Evolutionary conservation across 352 stramenopile genomes (phyloP), one percentile per base, ranked within the genome.

Genomic region (Phytophthora fragariaefolia): DNA sequence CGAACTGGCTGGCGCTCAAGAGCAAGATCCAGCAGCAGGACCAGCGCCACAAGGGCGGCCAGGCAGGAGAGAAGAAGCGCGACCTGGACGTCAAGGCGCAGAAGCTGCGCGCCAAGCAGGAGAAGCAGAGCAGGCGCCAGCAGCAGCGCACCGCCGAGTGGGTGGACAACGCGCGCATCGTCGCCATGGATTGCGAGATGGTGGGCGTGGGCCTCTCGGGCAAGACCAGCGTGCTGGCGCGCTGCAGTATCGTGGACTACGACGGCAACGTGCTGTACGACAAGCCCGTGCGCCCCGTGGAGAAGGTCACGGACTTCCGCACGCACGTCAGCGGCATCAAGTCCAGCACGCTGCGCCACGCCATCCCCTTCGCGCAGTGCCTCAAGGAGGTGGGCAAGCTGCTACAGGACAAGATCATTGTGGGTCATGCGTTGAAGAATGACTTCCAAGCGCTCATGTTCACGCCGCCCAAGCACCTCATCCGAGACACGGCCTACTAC

Each of bases 101-200:
- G 23, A 79, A 80, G 63, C 59, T 82, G 47, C 81, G 82, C 18
- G 52, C 63, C 15, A 87, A 84, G 47, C 72, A 85, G 42, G 69
- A 76, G 23, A 83, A 89, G 50, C 69, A 85, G 45, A 43, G 58
- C 47, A 76, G 80, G 66, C 75, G 83, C 48, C 73, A 81, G 60
- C 72, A 90, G 63, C 46, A 56, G 26, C 81, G 82, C 42, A 82
- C 76, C 7, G 78, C 79, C 55, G 69, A 91, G 57, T 93, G 85
- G 87, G 90, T 96, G 63, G 84, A 94, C 74, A 91, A 91, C 63
- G 68, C 65, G 27, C 53, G 61, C 7, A 92, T 96, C 58, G 66
- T 95, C 20, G 88, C 71, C n/a, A 95, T 96, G 85, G 88, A 96
- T 84, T 96, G 88, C 66, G 88, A 96, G 69, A 96, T 96, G 88